Conservation (phyloP, 345 rosid genomes). For the Streptanthus diversifolius region DNA sequence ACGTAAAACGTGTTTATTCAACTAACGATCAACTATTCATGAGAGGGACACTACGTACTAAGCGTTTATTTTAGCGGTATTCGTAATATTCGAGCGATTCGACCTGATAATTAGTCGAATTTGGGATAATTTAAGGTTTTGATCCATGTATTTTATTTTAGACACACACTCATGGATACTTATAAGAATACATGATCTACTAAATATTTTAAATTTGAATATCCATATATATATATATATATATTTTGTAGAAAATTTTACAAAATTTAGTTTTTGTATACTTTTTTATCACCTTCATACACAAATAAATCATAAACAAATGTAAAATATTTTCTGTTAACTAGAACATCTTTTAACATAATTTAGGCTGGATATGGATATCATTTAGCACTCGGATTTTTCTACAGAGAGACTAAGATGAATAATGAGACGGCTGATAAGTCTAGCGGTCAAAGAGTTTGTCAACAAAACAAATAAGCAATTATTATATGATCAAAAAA, state of each 20-base stretch:
- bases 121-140: neutral
- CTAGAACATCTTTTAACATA: too few species aligned
- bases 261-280: too few species aligned
- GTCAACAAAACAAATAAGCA: slow-evolving; percentile 6
- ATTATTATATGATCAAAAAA: neutral
- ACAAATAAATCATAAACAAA: neutral
- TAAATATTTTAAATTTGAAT: neutral
- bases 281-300: neutral
- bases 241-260: too few species aligned
- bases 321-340: too few species aligned
- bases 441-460: slow-evolving; percentile 15
- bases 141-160: neutral
- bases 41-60: too few species aligned
- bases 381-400: too few species aligned
- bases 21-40: too few species aligned
- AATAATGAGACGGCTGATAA: neutral
- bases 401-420: too few species aligned
- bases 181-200: neutral
- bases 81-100: neutral
- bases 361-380: too few species aligned
- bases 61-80: too few species aligned
- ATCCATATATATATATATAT: too few species aligned
- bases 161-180: neutral
- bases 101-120: neutral
- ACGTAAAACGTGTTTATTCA: too few species aligned